Percentiles rank a stretch among this genome's conserved stretches.
These are phyloP conservation scores for Rhododendron molle DNA, from an alignment of 148 eudicot species.

Conservation along the genomic window DNA sequence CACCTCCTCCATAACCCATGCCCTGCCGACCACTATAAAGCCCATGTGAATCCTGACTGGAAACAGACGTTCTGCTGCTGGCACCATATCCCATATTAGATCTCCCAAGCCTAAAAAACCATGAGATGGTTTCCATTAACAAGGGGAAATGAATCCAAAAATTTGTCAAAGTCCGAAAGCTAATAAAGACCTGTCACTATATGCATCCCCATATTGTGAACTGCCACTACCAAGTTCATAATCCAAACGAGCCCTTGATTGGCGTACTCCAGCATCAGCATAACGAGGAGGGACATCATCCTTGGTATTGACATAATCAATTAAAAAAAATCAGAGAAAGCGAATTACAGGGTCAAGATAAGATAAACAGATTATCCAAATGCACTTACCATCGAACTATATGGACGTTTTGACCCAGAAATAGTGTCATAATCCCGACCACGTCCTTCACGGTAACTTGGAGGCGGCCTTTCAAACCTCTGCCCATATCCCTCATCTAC, in stretches of 20 bases:
- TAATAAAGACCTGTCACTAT: conserved; percentile 64
- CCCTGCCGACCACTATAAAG: conserved; percentile 80
- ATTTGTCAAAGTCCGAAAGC: background rate
- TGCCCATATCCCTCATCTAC: conserved; percentile 69
- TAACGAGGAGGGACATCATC: conserved; percentile 86
- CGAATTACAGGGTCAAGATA: background rate
- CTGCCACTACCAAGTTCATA: conserved; percentile 65
- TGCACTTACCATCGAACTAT: conserved; percentile 61
- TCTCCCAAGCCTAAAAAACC: conserved; percentile 62
- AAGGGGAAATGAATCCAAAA: background rate
- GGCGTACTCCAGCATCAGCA: conserved; percentile 64
- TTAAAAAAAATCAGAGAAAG: background rate
- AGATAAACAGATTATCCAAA: background rate
- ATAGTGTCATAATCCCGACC: conserved; percentile 73
- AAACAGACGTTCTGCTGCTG: conserved; percentile 63
- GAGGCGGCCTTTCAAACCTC: conserved; percentile 84
- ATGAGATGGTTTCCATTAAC: background rate
- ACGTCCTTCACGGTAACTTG: conserved; percentile 77
- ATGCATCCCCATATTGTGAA: conserved; percentile 73
- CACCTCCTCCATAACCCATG: conserved; percentile 66
- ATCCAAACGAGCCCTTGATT: conserved; percentile 89
- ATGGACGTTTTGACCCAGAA: conserved; percentile 87
- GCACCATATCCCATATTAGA: conserved; percentile 58
- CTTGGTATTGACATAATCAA: conserved; percentile 23
- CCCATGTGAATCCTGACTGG: conserved; percentile 79